These are phyloP conservation scores for Fusarium sp. DNA, from an alignment of 2,329 filamentous ascomycete genomes.

Conservation along the genomic window DNA sequence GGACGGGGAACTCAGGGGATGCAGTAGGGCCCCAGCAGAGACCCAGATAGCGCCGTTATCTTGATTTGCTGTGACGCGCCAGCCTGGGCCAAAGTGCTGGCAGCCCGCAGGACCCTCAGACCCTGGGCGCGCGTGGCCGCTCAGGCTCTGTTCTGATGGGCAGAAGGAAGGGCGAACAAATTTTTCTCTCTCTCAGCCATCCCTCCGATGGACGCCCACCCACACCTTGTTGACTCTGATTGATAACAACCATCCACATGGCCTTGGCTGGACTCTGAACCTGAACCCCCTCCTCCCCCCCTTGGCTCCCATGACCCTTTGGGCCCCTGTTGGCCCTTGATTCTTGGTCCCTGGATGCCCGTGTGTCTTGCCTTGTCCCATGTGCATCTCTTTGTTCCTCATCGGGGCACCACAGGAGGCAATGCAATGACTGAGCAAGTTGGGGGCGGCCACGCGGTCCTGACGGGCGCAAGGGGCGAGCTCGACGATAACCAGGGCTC, in stretches of 20 bases:
- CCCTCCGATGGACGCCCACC: slow-evolving; percentile 9
- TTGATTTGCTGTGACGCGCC: slow-evolving; percentile 36
- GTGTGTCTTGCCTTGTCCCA: slow-evolving; percentile 12
- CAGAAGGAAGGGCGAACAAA: slow-evolving; percentile 8
- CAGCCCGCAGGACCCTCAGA: slow-evolving; percentile 20
- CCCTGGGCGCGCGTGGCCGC: slow-evolving; percentile 25
- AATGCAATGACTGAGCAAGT: slow-evolving; percentile 15
- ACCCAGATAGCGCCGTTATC: slow-evolving; percentile 40
- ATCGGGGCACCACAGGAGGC: slow-evolving; percentile 16
- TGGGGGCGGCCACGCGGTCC: slow-evolving; percentile 42
- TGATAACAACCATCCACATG: slow-evolving; percentile 29
- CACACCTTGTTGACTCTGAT: slow-evolving; percentile 25
- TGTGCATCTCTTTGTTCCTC: slow-evolving; percentile 8
- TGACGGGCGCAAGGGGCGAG: slow-evolving; percentile 45
- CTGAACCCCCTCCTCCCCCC: background rate
- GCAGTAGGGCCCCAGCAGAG: slow-evolving; percentile 31
- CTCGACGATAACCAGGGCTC: slow-evolving; percentile 33
- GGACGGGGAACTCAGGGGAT: slow-evolving; percentile 40
- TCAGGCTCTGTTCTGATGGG: slow-evolving; percentile 2
- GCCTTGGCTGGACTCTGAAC: slow-evolving; percentile 13
- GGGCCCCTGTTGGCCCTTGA: slow-evolving; percentile 19
- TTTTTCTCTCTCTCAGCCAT: background rate
- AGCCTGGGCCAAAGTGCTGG: slow-evolving; percentile 15
- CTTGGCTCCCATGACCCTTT: slow-evolving; percentile 6
- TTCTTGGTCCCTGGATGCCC: slow-evolving; percentile 26